Base-by-base conservation (phyloP, 331 rosid genomes). In the Cydonia oblonga region DNA sequence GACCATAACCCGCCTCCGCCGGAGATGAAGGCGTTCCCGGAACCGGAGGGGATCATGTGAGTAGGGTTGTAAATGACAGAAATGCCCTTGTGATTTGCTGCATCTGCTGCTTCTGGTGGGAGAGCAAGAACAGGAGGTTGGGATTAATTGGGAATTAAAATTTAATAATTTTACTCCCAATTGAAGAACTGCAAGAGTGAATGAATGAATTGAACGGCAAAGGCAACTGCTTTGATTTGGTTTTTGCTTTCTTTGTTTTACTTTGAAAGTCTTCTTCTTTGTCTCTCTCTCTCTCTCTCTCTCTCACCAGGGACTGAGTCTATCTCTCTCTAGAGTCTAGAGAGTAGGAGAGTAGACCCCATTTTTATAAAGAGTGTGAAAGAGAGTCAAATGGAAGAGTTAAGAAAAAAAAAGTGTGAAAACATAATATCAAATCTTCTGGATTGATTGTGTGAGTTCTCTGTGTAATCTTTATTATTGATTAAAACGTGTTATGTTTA, bases 11-110 rank as follows among this genome's bases (percentile, higher is more conserved):
- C 81, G 74, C 81, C 83, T 75, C 75, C 83, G 77, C 81, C 84
- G 81, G 88, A 77, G 73, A 83, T 26, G 69, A 72, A 49, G 76
- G 75, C 29, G 78, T 74, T 66, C 81, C 71, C 81, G 76, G 73
- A 64, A 84, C 78, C 85, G 89, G 85, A 84, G 80, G 83, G 44
- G 84, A 90, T 76, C 96, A 95, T 90, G 87, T 49, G 86, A 78
- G 70, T 59, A 19, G 20, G 40, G 33, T 9, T 9, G 14, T 20
- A 61, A 78, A 82, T 77, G 68, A 80, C 90, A 4, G 66, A 14
- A 80, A 73, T 74, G 70, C 86, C 87, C 96, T 77, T 59, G 38
- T 29, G 44, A 83, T 30, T 15, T 76, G 80, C 19, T 52, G 64
- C 10, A 1, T 16, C 24, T 2, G 24, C 56, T 6, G 13, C 9